Percentiles rank a stretch among this genome's conserved stretches.
Conservation (phyloP, 257 asterid genomes). For the Coffea eugenioides region DNA sequence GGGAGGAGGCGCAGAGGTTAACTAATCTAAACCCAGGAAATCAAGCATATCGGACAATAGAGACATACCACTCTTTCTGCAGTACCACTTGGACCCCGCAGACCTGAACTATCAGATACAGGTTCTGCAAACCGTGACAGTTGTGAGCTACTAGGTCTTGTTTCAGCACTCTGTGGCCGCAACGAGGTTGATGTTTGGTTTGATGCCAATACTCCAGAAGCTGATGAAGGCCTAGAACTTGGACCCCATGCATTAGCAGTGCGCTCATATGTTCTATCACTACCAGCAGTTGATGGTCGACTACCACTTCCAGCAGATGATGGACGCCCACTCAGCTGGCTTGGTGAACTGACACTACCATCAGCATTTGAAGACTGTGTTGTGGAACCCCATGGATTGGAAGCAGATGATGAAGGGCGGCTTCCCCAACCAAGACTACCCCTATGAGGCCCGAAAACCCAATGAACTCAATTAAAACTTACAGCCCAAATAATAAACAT, state of each 20-base stretch:
- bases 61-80: slow-evolving; percentile 74
- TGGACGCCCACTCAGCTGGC: slow-evolving; percentile 74
- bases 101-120: slow-evolving; percentile 48
- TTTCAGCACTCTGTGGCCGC: slow-evolving; percentile 96
- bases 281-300: slow-evolving; percentile 91
- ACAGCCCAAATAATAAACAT: slow-evolving; percentile 8
- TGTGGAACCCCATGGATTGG: slow-evolving; percentile 85
- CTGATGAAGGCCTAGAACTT: slow-evolving; percentile 91
- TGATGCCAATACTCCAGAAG: slow-evolving; percentile 82
- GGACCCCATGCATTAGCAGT: slow-evolving; percentile 68
- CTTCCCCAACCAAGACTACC: slow-evolving; percentile 94
- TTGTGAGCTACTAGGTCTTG: slow-evolving; percentile 87
- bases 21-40: slow-evolving; percentile 9
- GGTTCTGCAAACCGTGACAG: slow-evolving; percentile 90
- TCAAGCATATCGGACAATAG: background rate
- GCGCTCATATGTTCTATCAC: slow-evolving; percentile 71
- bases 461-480: slow-evolving; percentile 24
- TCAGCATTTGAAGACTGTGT: slow-evolving; percentile 71
- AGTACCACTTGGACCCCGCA: slow-evolving; percentile 55
- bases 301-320: slow-evolving; percentile 95
- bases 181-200: slow-evolving; percentile 62
- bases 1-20: background rate
- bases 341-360: slow-evolving; percentile 69
- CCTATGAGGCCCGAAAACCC: slow-evolving; percentile 38
- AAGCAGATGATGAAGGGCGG: slow-evolving; percentile 70